These are phyloP conservation scores for Phialophora tarda DNA, from an alignment of 2,329 filamentous ascomycete genomes.

Conservation along the genomic window DNA sequence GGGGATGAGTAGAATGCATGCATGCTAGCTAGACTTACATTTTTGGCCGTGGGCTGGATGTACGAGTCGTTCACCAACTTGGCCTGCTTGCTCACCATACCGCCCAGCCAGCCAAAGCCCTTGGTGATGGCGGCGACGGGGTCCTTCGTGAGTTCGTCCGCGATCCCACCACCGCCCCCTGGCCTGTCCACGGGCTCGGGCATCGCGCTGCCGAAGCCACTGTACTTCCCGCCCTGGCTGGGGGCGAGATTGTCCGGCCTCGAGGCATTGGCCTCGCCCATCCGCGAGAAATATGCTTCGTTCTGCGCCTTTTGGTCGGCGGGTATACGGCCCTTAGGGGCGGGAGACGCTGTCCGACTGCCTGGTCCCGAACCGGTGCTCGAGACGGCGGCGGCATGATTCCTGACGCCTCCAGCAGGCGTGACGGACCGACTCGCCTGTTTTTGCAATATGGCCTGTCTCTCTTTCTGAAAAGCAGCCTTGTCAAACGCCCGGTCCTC, in stretches of 20 bases:
- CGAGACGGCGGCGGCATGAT: conserved; percentile 36
- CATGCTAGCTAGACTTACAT: conserved; percentile 60
- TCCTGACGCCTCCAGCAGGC: conserved; percentile 42
- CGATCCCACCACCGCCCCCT: conserved; percentile 51
- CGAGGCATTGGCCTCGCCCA: conserved; percentile 81
- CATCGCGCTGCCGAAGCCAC: conserved; percentile 83
- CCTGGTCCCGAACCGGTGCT: conserved; percentile 34
- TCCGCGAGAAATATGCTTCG: conserved; percentile 85
- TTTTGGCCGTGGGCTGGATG: conserved; percentile 89
- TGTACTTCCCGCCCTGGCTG: conserved; percentile 89
- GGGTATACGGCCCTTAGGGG: conserved; percentile 39
- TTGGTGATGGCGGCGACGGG: conserved; percentile 86
- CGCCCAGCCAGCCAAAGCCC: conserved; percentile 92
- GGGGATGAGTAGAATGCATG: not conserved
- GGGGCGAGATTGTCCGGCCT: conserved; percentile 77
- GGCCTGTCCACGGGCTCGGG: conserved; percentile 46
- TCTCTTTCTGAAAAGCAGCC: conserved; percentile 62
- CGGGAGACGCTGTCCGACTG: conserved; percentile 41
- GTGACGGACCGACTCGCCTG: conserved; percentile 48
- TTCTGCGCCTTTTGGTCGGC: conserved; percentile 69
- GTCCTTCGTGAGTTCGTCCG: conserved; percentile 92
- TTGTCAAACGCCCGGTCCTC: conserved; percentile 87
- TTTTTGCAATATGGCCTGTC: conserved; percentile 45
- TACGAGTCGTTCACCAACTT: conserved; percentile 90
- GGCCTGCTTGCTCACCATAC: conserved; percentile 84